A percentile compares a stretch with the other conserved stretches of the same genome.
phyloP scores from a whole-genome alignment of 2,329 filamentous ascomycete species.

The Magnaporthales sp. region DNA sequence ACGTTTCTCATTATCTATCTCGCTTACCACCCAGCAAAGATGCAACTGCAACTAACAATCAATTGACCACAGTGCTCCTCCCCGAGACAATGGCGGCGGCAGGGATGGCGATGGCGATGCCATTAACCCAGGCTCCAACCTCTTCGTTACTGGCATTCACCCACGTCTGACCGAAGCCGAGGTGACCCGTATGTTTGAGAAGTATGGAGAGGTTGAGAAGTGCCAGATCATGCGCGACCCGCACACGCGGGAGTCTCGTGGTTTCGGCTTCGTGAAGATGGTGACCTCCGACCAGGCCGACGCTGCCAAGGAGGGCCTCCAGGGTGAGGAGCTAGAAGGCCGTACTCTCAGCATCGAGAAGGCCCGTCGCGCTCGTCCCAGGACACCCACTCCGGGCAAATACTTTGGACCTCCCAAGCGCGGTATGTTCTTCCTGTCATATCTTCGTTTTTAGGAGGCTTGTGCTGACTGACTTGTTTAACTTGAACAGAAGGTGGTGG shows the following conservation, averaged over 20 bases:
- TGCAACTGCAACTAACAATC: constrained; percentile 22
- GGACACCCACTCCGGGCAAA: constrained; percentile 95
- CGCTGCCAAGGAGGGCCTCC: constrained; percentile 90
- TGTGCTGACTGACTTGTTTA: background rate
- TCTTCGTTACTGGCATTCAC: constrained; percentile 97
- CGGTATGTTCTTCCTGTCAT: constrained; percentile 49
- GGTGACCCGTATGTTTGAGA: constrained; percentile 92
- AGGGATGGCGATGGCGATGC: constrained; percentile 39
- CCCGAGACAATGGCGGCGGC: constrained; percentile 44
- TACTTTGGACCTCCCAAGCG: constrained; percentile 98
- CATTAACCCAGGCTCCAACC: constrained; percentile 89
- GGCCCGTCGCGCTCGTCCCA: constrained; percentile 86
- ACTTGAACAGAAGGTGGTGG: constrained; percentile 33
- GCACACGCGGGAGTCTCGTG: constrained; percentile 96
- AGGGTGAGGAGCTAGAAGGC: constrained; percentile 91
- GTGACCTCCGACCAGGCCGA: constrained; percentile 89
- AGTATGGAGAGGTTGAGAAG: constrained; percentile 97
- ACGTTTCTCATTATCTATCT: background rate
- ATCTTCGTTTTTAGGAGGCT: constrained; percentile 17
- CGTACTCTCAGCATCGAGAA: constrained; percentile 98
- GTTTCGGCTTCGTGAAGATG: constrained; percentile 99
- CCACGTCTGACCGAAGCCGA: constrained; percentile 84
- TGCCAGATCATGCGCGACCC: constrained; percentile 99
- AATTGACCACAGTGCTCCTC: constrained; percentile 34
- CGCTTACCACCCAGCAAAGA: constrained; percentile 12